Base-by-base conservation (phyloP, 2,329 filamentous ascomycete genomes). In the Clonostachys chloroleuca region DNA sequence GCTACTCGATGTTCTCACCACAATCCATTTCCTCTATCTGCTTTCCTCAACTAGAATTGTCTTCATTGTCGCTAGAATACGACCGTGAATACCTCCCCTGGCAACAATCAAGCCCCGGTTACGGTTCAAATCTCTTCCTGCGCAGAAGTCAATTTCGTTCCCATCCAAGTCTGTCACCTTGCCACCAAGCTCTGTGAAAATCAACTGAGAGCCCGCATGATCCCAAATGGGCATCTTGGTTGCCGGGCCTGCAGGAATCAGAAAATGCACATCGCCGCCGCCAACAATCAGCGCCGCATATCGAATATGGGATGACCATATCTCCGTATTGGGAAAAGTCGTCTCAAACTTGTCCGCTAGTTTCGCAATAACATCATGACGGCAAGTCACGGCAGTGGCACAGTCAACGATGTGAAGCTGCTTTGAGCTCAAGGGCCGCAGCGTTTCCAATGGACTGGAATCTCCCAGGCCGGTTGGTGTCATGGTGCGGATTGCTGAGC, bases 121-220 rank as follows among this genome's bases (percentile, higher is more conserved):
- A 17, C 51, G 55, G 40, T 49, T 54, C 52, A 70, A 43, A 12
- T 59, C 56, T 41, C 67, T 56, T 2, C 67, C 67, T 1, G 59
- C 61, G 17, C 60, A 59, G 52, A 69, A 69, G 40, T 70, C 63
- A 3, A 68, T 59, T 1, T 51, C 46, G 39, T 52, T 53, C 9
- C 66, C 67, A 17, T 70, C 64, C 47, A 70, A 61, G 46, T 82
- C 78, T 0, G 76, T 80, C 42, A 81, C 65, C 47, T 62, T 66
- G 17, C 78, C 78, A 2, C 78, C 78, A 1, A 74, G 63, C 59
- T 82, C 78, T 47, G 76, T 72, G 47, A 79, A 75, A 33, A 81
- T 62, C 48, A 82, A 62, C 69, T 81, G 79, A 1, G 77, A 77
- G 6, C 78, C 78, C 0, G 78, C 78, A 51, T 82, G 78, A 51